Percentiles rank a stretch among this genome's conserved stretches.
Evolutionary conservation across 495 filamentous ascomycete species (phyloP).

Genomic region (Rhypophila decipiens): DNA sequence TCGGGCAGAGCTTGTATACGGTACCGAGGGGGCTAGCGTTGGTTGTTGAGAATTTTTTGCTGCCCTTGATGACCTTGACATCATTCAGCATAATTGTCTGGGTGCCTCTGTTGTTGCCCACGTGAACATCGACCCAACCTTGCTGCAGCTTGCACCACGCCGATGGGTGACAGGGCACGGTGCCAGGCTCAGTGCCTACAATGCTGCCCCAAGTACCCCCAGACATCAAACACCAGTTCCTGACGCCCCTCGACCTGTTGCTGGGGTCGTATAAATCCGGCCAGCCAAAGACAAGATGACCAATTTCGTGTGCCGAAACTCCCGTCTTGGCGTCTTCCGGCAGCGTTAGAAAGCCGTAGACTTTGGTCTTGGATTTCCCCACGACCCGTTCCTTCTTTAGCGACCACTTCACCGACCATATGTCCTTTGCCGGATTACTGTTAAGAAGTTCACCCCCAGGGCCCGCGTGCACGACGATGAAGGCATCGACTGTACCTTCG

Average conservation of each 20-base stretch:
- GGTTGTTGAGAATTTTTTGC: background rate
- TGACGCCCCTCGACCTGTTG: constrained; percentile 2
- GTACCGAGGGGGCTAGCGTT: constrained; percentile 1
- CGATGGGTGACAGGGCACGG: constrained; percentile 5
- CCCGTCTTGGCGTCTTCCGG: constrained; percentile 12
- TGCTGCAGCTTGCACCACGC: constrained; percentile 9
- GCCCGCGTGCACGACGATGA: constrained; percentile 14
- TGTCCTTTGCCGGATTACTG: background rate
- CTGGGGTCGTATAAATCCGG: constrained; percentile 13
- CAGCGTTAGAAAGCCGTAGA: constrained; percentile 14
- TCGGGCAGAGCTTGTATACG: constrained; percentile 6
- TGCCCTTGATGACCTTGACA: background rate
- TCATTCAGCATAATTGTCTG: background rate
- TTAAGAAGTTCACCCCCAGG: constrained; percentile 1
- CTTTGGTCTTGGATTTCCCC: constrained; percentile 1
- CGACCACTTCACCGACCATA: constrained; percentile 12
- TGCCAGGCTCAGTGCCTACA: background rate
- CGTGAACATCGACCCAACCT: constrained; percentile 6
- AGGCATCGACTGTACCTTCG: constrained; percentile 8
- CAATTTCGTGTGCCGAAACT: constrained; percentile 12
- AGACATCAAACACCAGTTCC: constrained; percentile 3
- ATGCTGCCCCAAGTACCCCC: background rate
- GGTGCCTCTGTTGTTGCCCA: background rate
- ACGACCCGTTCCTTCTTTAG: background rate
- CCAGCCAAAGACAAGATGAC: constrained; percentile 13